These are phyloP conservation scores for Nitzschia inconspicua DNA, from an alignment of 108 stramenopile genomes.

Conservation along the genomic window DNA sequence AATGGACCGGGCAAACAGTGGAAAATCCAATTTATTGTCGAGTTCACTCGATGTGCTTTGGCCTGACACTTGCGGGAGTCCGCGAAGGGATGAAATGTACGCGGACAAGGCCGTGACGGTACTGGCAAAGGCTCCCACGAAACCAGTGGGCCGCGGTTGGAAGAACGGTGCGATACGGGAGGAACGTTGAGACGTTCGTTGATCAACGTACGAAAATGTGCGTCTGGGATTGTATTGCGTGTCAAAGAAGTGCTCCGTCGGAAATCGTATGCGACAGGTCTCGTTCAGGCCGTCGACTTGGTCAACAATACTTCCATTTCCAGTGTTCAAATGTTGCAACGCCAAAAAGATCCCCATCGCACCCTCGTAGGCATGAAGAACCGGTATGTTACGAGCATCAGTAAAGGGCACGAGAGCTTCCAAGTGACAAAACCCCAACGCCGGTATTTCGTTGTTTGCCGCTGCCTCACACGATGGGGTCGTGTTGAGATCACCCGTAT, in stretches of 20 bases:
- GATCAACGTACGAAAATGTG: too few relatives aligned
- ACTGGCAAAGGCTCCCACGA: slow-evolving; percentile 41
- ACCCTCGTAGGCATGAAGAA: too few relatives aligned
- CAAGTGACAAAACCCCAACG: too few relatives aligned
- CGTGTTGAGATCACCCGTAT: too few relatives aligned
- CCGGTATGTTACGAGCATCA: too few relatives aligned
- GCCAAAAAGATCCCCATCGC: slow-evolving; percentile 38
- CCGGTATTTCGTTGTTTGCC: too few relatives aligned
- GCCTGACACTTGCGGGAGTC: slow-evolving; percentile 52
- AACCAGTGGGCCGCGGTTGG: slow-evolving; percentile 60
- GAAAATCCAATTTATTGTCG: slow-evolving; percentile 38
- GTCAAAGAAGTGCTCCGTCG: too few relatives aligned
- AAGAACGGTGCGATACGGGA: slow-evolving; percentile 8
- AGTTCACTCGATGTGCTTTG: slow-evolving; percentile 29
- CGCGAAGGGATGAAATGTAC: slow-evolving; percentile 40
- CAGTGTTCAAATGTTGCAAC: slow-evolving; percentile 46
- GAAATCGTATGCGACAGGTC: slow-evolving; percentile 37
- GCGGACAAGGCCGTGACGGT: slow-evolving; percentile 37
- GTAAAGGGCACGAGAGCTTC: too few relatives aligned
- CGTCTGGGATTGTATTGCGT: too few relatives aligned
- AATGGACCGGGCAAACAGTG: slow-evolving; percentile 47
- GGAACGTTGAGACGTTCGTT: too few relatives aligned
- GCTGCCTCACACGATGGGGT: too few relatives aligned
- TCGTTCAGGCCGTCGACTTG: slow-evolving; percentile 39
- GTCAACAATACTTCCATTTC: slow-evolving; percentile 41